Evolutionary conservation across 371 early-diverging fungal species (phyloP).

Genomic region (Apophysomyces sp.): DNA sequence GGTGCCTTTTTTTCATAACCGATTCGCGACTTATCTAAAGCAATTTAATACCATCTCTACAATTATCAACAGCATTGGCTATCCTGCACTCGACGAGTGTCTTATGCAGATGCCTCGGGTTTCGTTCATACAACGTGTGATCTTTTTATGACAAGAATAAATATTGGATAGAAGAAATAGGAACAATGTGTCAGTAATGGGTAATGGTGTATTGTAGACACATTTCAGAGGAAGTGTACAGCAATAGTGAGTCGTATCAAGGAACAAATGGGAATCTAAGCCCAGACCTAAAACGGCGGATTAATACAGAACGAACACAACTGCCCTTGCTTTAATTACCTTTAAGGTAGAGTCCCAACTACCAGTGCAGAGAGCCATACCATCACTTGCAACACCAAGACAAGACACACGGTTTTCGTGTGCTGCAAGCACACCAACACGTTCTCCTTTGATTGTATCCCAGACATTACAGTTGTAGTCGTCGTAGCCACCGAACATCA

Average conservation of each 20-base stretch:
- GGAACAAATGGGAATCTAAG: not conserved
- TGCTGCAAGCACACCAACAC: slow-evolving; percentile 90
- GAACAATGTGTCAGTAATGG: not conserved
- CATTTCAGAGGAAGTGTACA: not conserved
- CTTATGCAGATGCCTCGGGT: too few relatives aligned
- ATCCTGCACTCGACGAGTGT: not conserved
- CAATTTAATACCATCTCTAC: too few relatives aligned
- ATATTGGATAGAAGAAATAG: not conserved
- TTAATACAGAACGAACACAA: not conserved
- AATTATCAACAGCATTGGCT: too few relatives aligned
- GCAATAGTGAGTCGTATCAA: not conserved
- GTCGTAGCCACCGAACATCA: slow-evolving; percentile 98
- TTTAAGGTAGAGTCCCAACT: slow-evolving; percentile 95
- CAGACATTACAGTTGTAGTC: slow-evolving; percentile 98
- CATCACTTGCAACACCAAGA: slow-evolving; percentile 92
- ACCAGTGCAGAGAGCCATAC: slow-evolving; percentile 97
- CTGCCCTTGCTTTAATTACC: slow-evolving; percentile 34
- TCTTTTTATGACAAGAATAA: too few relatives aligned
- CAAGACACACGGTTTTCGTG: slow-evolving; percentile 97
- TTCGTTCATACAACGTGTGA: too few relatives aligned
- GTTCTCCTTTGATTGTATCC: slow-evolving; percentile 95
- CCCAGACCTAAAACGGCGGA: not conserved
- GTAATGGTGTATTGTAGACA: not conserved
- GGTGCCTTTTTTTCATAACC: too few relatives aligned
- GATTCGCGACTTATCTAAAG: too few relatives aligned